Conservation (phyloP, 495 filamentous ascomycete species). For the Penicillium subrubescens region DNA sequence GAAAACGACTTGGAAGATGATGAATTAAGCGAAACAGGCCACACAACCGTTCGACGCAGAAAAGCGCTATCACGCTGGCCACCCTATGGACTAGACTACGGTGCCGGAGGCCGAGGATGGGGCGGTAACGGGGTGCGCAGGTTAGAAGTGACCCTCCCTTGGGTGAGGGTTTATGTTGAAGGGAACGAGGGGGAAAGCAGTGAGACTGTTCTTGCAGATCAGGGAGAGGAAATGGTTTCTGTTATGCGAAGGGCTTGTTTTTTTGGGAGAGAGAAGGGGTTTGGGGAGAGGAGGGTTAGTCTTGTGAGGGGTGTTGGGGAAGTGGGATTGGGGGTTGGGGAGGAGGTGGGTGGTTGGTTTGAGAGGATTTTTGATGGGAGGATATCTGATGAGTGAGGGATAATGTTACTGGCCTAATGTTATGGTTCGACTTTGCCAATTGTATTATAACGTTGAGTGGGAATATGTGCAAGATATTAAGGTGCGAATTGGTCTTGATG, state of each 20-base stretch:
- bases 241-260: slow-evolving; percentile 45
- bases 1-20: slow-evolving; percentile 9
- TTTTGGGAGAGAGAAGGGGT: slow-evolving; percentile 40
- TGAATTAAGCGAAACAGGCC: neutral
- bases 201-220: slow-evolving; percentile 30
- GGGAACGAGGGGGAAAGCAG: neutral
- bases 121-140: slow-evolving; percentile 20
- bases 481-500: neutral
- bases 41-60: slow-evolving; percentile 29
- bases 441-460: neutral
- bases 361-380: slow-evolving; percentile 17
- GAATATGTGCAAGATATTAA: neutral
- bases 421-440: too few relatives aligned
- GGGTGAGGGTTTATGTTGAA: slow-evolving; percentile 31
- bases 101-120: slow-evolving; percentile 22
- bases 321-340: neutral
- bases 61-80: slow-evolving; percentile 46
- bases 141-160: slow-evolving; percentile 38
- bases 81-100: slow-evolving; percentile 43
- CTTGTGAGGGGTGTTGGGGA: slow-evolving; percentile 11
- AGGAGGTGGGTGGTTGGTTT: slow-evolving; percentile 28
- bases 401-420: too few relatives aligned
- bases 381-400: slow-evolving; percentile 8
- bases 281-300: slow-evolving; percentile 35
- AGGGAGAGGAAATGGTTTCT: slow-evolving; percentile 44